Evolutionary conservation across 805 yeast genomes (phyloP).

Genomic region (Metschnikowia drakensbergensis): DNA sequence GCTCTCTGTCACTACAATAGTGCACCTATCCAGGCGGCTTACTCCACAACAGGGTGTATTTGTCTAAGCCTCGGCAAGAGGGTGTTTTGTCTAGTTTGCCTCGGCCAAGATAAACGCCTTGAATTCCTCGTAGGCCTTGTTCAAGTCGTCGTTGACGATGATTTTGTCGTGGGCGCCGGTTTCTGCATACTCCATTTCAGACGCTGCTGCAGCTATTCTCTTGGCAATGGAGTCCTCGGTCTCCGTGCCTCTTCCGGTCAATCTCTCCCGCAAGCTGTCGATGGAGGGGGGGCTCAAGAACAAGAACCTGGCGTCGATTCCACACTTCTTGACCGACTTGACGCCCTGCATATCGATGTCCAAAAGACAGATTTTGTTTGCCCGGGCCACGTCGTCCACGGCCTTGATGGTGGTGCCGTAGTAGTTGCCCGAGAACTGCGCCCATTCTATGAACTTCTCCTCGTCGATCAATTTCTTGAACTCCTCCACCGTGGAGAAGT

Average conservation of each 20-base stretch:
- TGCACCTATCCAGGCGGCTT: no score
- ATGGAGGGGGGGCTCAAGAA: constrained; percentile 92
- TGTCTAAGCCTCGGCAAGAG: no score
- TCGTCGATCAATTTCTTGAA: constrained; percentile 74
- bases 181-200: constrained; percentile 84
- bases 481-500: constrained; percentile 74
- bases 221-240: constrained; percentile 78
- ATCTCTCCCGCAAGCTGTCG: constrained; percentile 69
- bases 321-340: constrained; percentile 78
- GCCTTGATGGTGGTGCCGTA: constrained; percentile 91
- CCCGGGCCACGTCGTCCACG: constrained; percentile 64
- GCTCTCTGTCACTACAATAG: no score
- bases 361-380: constrained; percentile 77
- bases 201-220: constrained; percentile 81
- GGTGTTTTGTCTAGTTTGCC: constrained; percentile 2
- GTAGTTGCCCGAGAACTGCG: constrained; percentile 95
- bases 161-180: constrained; percentile 90
- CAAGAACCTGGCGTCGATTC: constrained; percentile 77
- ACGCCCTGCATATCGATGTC: constrained; percentile 99
- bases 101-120: constrained; percentile 65
- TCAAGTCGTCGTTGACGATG: constrained; percentile 88
- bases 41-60: no score
- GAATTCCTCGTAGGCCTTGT: constrained; percentile 79
- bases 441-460: constrained; percentile 90
- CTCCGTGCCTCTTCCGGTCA: constrained; percentile 92